phyloP scores from a whole-genome alignment of 2,329 filamentous ascomycete genomes.

The Lecanosticta acicola region DNA sequence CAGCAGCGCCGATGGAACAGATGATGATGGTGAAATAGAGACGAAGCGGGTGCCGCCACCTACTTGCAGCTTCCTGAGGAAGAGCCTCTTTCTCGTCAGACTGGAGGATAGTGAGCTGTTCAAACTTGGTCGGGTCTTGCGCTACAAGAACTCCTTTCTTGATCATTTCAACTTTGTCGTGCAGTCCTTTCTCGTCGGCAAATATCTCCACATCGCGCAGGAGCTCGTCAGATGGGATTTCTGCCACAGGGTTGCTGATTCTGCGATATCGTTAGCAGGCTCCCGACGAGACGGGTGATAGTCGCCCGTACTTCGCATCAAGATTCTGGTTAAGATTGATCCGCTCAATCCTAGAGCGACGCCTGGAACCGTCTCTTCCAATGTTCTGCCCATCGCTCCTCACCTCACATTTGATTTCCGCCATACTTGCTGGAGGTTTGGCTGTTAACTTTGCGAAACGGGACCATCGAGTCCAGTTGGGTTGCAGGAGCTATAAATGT shows the following conservation, averaged over 20 bases:
- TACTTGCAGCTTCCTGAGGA: slow-evolving; percentile 43
- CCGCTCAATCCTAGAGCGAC: neutral
- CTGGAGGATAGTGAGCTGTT: slow-evolving; percentile 40
- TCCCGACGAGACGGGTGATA: too few relatives aligned
- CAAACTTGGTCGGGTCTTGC: slow-evolving; percentile 44
- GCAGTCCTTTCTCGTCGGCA: slow-evolving; percentile 42
- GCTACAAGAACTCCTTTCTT: slow-evolving; percentile 48
- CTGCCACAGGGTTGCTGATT: slow-evolving; percentile 51
- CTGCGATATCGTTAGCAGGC: too few relatives aligned
- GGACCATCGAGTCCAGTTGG: too few relatives aligned
- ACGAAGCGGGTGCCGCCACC: slow-evolving; percentile 45
- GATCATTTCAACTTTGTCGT: slow-evolving; percentile 38
- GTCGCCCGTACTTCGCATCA: slow-evolving; percentile 17
- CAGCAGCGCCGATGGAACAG: slow-evolving; percentile 48
- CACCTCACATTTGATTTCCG: too few relatives aligned
- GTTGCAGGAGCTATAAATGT: too few relatives aligned
- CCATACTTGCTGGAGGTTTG: too few relatives aligned
- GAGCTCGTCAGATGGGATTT: slow-evolving; percentile 48
- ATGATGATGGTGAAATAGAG: slow-evolving; percentile 49
- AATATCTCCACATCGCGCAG: slow-evolving; percentile 52
- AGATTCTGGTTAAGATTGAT: slow-evolving; percentile 24
- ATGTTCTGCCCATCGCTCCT: too few relatives aligned
- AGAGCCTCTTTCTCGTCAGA: slow-evolving; percentile 40
- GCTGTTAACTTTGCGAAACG: too few relatives aligned
- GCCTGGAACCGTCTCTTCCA: too few relatives aligned